phyloP scores from a whole-genome alignment of 2,329 filamentous ascomycete genomes.

The Botrytis squamosa region DNA sequence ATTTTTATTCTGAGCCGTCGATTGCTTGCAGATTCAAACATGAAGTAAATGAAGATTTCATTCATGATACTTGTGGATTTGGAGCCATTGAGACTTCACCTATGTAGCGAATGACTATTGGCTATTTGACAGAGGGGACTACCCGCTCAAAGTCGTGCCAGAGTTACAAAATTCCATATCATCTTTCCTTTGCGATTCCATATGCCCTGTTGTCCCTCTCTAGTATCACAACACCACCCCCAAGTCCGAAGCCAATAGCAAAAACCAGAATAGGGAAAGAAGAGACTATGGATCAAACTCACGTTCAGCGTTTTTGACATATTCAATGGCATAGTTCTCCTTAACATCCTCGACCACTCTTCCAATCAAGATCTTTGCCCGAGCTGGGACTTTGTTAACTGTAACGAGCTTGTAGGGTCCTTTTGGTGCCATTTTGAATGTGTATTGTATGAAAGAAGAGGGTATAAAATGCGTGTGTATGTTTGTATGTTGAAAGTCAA shows the following conservation, averaged over 20 bases:
- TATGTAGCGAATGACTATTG: rapidly evolving
- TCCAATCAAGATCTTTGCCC: constrained; percentile 62
- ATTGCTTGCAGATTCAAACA: too few species aligned
- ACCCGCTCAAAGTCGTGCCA: background rate
- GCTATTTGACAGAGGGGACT: background rate
- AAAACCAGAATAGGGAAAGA: background rate
- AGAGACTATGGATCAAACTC: constrained; percentile 30
- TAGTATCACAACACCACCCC: background rate
- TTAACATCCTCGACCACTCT: constrained; percentile 60
- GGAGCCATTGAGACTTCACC: background rate
- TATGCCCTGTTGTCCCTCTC: background rate
- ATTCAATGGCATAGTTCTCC: constrained; percentile 61
- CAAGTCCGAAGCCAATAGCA: background rate
- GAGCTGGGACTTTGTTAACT: constrained; percentile 66
- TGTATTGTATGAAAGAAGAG: background rate
- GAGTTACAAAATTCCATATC: background rate
- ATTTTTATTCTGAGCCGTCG: rapidly evolving
- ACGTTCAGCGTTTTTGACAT: constrained; percentile 63
- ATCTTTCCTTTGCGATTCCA: background rate
- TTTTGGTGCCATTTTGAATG: constrained; percentile 40
- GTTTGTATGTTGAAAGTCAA: background rate
- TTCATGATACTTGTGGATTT: background rate
- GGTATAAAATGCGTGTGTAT: background rate
- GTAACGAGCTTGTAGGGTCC: constrained; percentile 64
- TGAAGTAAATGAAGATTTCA: background rate